These are phyloP conservation scores for Murraya paniculata DNA, from an alignment of 345 rosid genomes.

Conservation along the genomic window DNA sequence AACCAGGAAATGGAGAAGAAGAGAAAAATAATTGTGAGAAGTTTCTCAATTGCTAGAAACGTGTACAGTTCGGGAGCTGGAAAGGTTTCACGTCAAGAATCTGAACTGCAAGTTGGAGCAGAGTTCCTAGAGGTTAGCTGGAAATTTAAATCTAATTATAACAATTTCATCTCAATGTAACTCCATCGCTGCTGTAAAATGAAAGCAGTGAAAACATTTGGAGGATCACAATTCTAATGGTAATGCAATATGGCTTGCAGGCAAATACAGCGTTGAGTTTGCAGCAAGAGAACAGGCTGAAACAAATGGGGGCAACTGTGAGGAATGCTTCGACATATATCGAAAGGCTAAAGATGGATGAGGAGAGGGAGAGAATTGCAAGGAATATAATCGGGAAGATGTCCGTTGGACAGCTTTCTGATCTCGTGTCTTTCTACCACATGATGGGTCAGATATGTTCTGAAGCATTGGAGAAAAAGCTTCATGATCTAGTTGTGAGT, in stretches of 20 bases:
- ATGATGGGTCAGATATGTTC: slow-evolving; percentile 58
- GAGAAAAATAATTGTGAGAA: slow-evolving; percentile 32
- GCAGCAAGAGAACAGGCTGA: slow-evolving; percentile 60
- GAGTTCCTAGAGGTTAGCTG: slow-evolving; percentile 44
- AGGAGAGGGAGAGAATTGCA: slow-evolving; percentile 43
- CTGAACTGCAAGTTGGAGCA: slow-evolving; percentile 37
- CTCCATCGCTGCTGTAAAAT: too few relatives aligned
- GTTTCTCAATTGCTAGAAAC: slow-evolving; percentile 45
- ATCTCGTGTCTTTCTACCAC: slow-evolving; percentile 44
- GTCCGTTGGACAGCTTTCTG: slow-evolving; percentile 40
- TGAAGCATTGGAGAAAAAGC: slow-evolving; percentile 43
- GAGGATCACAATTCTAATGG: too few relatives aligned
- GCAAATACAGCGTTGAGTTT: slow-evolving; percentile 46
- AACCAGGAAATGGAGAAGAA: slow-evolving; percentile 35
- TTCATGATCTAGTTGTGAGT: slow-evolving; percentile 8
- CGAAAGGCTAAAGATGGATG: slow-evolving; percentile 38
- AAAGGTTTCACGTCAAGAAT: slow-evolving; percentile 28
- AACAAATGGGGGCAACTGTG: slow-evolving; percentile 72
- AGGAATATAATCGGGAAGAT: slow-evolving; percentile 42
- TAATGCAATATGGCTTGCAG: slow-evolving; percentile 10
- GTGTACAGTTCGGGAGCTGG: slow-evolving; percentile 20
- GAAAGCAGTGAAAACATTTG: too few relatives aligned
- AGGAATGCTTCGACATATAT: slow-evolving; percentile 47
- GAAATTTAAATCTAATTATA: neutral
- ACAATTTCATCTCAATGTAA: too few relatives aligned